Evolutionary conservation across 129 eudicot genomes (phyloP), one percentile per base, ranked within the genome.

Genomic region (Centrapalus pauciflorus): DNA sequence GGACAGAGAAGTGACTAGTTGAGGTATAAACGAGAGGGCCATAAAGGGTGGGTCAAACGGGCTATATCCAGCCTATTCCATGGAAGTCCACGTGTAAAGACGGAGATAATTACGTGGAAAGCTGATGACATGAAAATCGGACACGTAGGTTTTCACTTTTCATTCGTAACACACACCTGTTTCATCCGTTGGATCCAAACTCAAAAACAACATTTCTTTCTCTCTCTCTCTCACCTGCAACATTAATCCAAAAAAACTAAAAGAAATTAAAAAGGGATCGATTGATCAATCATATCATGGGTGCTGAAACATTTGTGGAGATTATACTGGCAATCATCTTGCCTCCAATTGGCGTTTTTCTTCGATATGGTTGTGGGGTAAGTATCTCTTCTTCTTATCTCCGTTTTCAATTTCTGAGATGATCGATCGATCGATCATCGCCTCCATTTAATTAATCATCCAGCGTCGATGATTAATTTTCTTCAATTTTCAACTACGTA

Each of bases 261-360:
- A 41, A 34, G 11, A 45, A 27, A 29, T n/a, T 14, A 55, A n/a
- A n/a, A n/a, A n/a, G n/a, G 57, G 28, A 40, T 74, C 51, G 2
- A 64, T 62, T 0, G 20, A 34, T 8, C 9, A 20, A 0, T 12
- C 24, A 3, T n/a, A 64, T n/a, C 35, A 81, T 81, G 86, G 86
- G 82, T 4, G 59, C 82, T 35, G 86, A 77, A 77, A 90, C 97
- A n/a, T 83, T 90, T 54, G 58, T 90, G 17, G 95, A 90, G 69
- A 82, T 90, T 2, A 66, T 90, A 34, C 75, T 90, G 58, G 97
- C 95, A 7, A 90, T 90, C 26, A 73, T 90, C 10, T 67, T 86
- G 55, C 97, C 97, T n/a, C 97, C 97, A n/a, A 67, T 86, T 30
- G 97, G 95, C 5, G 97, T 90, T 70, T 90, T 90, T 71, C 90